Percentiles rank a stretch among this genome's conserved stretches.
Conservation (phyloP, 2,329 filamentous ascomycete species). For the Microcyclosporella mali region DNA sequence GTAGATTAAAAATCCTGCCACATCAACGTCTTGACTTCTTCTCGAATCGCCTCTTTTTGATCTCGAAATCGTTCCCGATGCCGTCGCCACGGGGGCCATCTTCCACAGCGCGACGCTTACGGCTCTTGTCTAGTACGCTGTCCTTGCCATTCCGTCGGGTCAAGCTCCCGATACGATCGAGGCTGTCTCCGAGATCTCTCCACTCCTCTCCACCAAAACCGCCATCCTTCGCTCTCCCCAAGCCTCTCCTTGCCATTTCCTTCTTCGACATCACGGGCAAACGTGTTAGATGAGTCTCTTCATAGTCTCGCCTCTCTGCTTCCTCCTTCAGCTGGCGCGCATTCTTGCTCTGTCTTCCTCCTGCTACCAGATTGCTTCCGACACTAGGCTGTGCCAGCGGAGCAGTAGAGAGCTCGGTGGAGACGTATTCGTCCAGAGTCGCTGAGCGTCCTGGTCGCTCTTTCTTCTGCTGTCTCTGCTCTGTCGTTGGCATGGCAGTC, state of each 20-base stretch:
- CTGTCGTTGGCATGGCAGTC: conserved; percentile 60
- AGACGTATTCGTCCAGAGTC: conserved; percentile 87
- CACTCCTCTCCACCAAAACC: conserved; percentile 92
- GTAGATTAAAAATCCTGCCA: conserved; percentile 26
- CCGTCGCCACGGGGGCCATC: conserved; percentile 64
- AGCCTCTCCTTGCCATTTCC: conserved; percentile 59
- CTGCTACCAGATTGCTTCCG: conserved; percentile 72
- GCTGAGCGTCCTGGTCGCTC: conserved; percentile 65
- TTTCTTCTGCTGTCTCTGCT: conserved; percentile 53
- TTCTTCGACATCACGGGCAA: conserved; percentile 85
- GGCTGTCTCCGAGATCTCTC: conserved; percentile 74
- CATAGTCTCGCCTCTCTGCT: conserved; percentile 73
- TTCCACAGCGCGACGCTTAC: conserved; percentile 69
- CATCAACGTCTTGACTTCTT: conserved; percentile 28
- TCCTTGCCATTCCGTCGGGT: conserved; percentile 62
- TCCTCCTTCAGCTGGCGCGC: conserved; percentile 70
- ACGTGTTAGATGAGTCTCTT: conserved; percentile 86
- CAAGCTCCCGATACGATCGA: conserved; percentile 77
- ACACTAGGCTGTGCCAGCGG: conserved; percentile 84
- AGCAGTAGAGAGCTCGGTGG: conserved; percentile 72
- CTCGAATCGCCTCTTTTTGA: conserved; percentile 52
- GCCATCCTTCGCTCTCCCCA: conserved; percentile 38
- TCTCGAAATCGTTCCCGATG: conserved; percentile 70
- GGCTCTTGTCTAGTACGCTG: conserved; percentile 69
- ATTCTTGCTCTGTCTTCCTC: conserved; percentile 74